Conservation (phyloP, 306 rosid species). For the Neltuma alba region DNA sequence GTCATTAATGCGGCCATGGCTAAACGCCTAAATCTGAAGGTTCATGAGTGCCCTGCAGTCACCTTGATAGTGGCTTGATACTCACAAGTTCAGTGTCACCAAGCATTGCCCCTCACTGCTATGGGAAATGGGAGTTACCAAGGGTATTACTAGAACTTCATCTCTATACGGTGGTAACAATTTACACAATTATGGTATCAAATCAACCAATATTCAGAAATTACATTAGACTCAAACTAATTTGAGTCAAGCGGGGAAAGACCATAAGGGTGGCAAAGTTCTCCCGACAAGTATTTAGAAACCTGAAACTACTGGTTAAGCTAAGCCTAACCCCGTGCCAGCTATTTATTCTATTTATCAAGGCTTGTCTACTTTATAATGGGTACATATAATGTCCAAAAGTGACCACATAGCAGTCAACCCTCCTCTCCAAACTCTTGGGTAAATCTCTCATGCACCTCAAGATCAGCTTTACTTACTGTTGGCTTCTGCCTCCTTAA, state of each 20-base stretch:
- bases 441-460: slow-evolving; percentile 75
- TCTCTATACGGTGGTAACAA: not conserved
- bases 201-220: not conserved
- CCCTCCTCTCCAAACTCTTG: slow-evolving; percentile 87
- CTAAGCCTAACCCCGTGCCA: not conserved
- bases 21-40: no score
- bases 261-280: not conserved
- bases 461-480: slow-evolving; percentile 73
- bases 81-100: no score
- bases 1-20: no score
- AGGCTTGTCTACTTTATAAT: not conserved
- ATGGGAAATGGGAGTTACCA: not conserved
- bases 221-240: not conserved
- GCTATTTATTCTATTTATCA: not conserved
- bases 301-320: not conserved
- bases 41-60: no score
- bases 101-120: no score
- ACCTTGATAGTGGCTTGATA: no score
- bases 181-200: not conserved
- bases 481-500: slow-evolving; percentile 75
- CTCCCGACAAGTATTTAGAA: not conserved
- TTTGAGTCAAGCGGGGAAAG: not conserved
- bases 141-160: not conserved
- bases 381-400: not conserved
- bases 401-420: slow-evolving; percentile 27